Evolutionary conservation across 2,329 filamentous ascomycete species (phyloP).

Genomic region (Colletotrichum navitas): DNA sequence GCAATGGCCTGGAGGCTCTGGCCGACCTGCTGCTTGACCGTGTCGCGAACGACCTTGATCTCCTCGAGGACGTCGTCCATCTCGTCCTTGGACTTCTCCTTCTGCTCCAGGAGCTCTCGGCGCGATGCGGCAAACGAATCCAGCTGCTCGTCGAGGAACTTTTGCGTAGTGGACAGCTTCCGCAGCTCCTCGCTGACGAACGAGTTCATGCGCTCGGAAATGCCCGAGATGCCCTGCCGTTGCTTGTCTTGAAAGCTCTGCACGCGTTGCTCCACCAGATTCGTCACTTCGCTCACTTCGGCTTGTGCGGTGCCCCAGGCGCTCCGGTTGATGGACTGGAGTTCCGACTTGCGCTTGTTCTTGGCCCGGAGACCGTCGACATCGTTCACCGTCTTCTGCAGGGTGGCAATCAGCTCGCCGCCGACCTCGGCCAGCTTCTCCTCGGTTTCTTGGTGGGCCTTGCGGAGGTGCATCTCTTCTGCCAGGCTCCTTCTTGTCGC

Average conservation of each 20-base stretch:
- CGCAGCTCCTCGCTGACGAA: slow-evolving; percentile 83
- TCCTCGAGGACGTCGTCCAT: slow-evolving; percentile 94
- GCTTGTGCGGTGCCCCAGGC: slow-evolving; percentile 83
- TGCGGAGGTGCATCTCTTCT: slow-evolving; percentile 83
- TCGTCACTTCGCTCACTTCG: slow-evolving; percentile 82
- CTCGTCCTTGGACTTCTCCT: slow-evolving; percentile 78
- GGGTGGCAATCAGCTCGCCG: slow-evolving; percentile 79
- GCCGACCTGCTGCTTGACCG: slow-evolving; percentile 87
- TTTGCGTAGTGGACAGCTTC: slow-evolving; percentile 77
- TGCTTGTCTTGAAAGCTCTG: slow-evolving; percentile 80
- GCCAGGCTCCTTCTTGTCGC: slow-evolving; percentile 81
- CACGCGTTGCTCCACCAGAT: slow-evolving; percentile 80
- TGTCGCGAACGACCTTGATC: slow-evolving; percentile 89
- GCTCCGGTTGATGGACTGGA: slow-evolving; percentile 83
- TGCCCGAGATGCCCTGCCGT: slow-evolving; percentile 73
- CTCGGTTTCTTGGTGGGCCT: slow-evolving; percentile 90
- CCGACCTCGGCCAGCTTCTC: slow-evolving; percentile 80
- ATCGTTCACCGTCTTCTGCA: slow-evolving; percentile 83
- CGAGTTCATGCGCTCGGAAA: slow-evolving; percentile 78
- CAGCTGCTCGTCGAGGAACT: slow-evolving; percentile 77
- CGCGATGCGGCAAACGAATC: slow-evolving; percentile 76
- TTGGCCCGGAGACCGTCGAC: slow-evolving; percentile 88
- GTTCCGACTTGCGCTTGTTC: slow-evolving; percentile 84
- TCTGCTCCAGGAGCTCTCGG: slow-evolving; percentile 75
- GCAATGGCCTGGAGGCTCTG: slow-evolving; percentile 88